Evolutionary conservation across 495 filamentous ascomycete species (phyloP).

Genomic region (Neurospora sp.): DNA sequence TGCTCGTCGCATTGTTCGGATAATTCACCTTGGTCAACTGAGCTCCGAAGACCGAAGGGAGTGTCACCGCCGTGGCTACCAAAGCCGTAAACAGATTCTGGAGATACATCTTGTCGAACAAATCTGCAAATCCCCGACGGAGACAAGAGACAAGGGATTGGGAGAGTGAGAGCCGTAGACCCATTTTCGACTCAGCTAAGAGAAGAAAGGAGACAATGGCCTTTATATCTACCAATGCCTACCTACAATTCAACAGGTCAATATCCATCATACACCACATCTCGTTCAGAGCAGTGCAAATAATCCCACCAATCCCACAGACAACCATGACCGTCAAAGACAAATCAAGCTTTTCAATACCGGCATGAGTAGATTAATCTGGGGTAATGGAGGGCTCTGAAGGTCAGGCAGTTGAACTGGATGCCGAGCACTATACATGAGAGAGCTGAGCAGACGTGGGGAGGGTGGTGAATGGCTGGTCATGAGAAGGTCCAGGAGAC

Average conservation of each 20-base stretch:
- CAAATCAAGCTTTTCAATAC: not conserved
- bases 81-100: not conserved
- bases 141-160: not conserved
- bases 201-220: not conserved
- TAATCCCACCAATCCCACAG: not conserved
- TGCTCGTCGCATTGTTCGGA: constrained; percentile 30
- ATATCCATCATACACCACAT: not conserved
- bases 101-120: not conserved
- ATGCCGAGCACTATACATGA: not conserved
- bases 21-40: constrained; percentile 28
- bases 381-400: not conserved
- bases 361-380: not conserved
- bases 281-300: not conserved
- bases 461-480: not conserved
- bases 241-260: not conserved
- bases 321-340: not conserved
- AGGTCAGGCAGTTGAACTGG: not conserved
- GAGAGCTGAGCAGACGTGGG: not conserved
- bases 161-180: not conserved
- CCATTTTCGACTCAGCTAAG: not conserved
- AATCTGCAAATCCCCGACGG: not conserved
- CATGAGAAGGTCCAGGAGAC: not conserved
- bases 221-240: not conserved
- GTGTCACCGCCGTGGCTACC: not conserved
- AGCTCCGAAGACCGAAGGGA: constrained; percentile 7